Evolutionary conservation across 768 basidiomycete species (phyloP), one percentile per base, ranked within the genome.

Genomic region (Pisolithus sp.): DNA sequence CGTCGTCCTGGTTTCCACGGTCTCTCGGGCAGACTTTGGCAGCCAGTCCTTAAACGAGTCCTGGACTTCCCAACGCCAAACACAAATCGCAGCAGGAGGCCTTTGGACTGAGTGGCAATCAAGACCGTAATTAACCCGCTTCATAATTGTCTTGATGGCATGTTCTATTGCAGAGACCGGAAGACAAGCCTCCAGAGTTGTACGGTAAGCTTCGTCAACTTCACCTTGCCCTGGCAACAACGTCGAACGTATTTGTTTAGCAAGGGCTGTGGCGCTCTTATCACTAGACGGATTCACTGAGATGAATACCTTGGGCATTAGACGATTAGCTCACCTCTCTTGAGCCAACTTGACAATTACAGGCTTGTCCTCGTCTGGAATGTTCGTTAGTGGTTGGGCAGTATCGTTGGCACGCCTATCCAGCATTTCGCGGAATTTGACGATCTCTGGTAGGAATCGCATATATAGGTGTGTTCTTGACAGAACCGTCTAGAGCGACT

Each of bases 31-130:
- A 60, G 78, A 81, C 62, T 80, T 83, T 0, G 88, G 86, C 30
- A 93, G 64, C 79, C 84, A 85, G 51, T 79, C 74, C 52, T 71
- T 70, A 55, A 76, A 73, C 18, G 74, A 58, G 3, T 79, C 75
- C 59, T 79, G 81, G 10, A 88, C 83, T 64, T 95, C 93, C 93
- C 92, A 95, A 48, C 88, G 74, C 90, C 89, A 94, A 20, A 86
- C 71, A 55, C 79, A 83, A 31, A 89, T 68, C n/a, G 78, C 70
- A 7, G 83, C 79, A 13, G 85, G 83, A 20, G 73, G 60, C 62
- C 78, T 87, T 48, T 71, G 70, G 34, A 78, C 78, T 17, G 69
- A 60, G 2, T 71, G 68, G 21, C 37, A 56, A 48, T 89, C 82
- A 5, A 93, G 67, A 1, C 93, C 93, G 61, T 94, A 94, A 65